Percentiles rank a stretch among this genome's conserved stretches.
Conservation (phyloP, 1,139 yeast species). For the Pichia sp. region DNA sequence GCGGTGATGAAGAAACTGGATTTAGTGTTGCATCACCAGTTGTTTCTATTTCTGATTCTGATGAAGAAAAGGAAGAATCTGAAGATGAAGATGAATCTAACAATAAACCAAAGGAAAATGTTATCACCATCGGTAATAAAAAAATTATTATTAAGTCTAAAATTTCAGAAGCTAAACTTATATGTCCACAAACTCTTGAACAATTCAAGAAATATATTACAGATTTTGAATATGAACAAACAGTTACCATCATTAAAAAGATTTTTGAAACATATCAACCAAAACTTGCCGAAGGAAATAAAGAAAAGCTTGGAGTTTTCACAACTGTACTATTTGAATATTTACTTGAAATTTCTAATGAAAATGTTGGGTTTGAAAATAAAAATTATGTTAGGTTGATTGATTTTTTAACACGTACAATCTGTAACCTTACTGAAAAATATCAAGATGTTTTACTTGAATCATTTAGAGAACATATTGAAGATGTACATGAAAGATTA, state of each 20-base stretch:
- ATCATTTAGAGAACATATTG: constrained; percentile 43
- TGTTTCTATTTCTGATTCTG: constrained; percentile 21
- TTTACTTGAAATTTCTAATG: constrained; percentile 39
- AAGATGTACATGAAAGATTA: constrained; percentile 46
- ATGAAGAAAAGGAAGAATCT: constrained; percentile 23
- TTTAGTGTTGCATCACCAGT: constrained; percentile 20
- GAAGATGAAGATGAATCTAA: constrained; percentile 25
- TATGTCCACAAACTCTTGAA: constrained; percentile 55
- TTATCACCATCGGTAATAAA: constrained; percentile 31
- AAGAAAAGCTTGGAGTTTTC: constrained; percentile 62
- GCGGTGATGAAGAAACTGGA: constrained; percentile 45
- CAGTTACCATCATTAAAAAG: constrained; percentile 45
- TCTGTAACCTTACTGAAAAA: constrained; percentile 59
- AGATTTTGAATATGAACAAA: constrained; percentile 37
- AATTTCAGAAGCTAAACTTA: constrained; percentile 18
- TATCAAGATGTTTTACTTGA: constrained; percentile 61
- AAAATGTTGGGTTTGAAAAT: constrained; percentile 13
- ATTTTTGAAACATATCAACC: constrained; percentile 67
- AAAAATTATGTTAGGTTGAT: constrained; percentile 41
- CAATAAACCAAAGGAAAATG: constrained; percentile 18
- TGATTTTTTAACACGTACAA: constrained; percentile 30
- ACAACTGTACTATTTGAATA: constrained; percentile 62
- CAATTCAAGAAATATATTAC: constrained; percentile 37
- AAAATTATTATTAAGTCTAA: constrained; percentile 22
- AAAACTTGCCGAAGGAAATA: constrained; percentile 73